Base-by-base conservation (phyloP, 2,329 filamentous ascomycete genomes). In the Aureobasidium subglaciale region DNA sequence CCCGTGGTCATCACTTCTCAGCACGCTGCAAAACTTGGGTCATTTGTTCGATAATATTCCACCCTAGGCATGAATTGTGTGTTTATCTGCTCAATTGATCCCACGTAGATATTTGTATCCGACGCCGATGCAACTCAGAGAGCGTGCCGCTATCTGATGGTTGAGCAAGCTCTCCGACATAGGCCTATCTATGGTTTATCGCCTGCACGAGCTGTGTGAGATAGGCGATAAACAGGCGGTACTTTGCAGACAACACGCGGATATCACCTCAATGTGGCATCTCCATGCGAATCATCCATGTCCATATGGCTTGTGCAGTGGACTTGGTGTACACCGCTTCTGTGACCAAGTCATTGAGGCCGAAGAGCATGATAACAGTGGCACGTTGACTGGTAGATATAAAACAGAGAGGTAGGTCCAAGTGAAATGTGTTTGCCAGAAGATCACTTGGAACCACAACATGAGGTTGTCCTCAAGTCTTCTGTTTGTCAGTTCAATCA, bases 171-270 rank as follows among this genome's bases (percentile, higher is more conserved):
- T 15, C 1, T 24, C 20, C 11, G 13, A 16, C 24, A 5, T 30
- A 50, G 35, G 48, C 48, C 48, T 41, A 32, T 52, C 48, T 52
- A 22, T 22, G 13, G 3, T n/a, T 7, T 29, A 8, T 49, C 32
- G 8, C 20, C 43, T 9, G 11, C 22, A 40, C 34, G 13, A 20
- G 24, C 15, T 16, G 38, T 16, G 5, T 15, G 15, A 38, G 48
- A 52, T 52, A 41, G 48, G 48, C 48, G n/a, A 29, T 27, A 15
- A 5, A 32, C 41, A 52, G 48, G 48, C 48, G 48, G 22, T 15
- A 11, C 11, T 25, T 40, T 32, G 18, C 35, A 41, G 25, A n/a
- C 6, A 15, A 18, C 35, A 22, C 10, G 13, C 35, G n/a, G 25
- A 32, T 16, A 32, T 15, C n/a, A 16, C 9, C 48, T 41, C 25